Evolutionary conservation across 441 rosid genomes (phyloP).

Genomic region (Populus trichocarpa): DNA sequence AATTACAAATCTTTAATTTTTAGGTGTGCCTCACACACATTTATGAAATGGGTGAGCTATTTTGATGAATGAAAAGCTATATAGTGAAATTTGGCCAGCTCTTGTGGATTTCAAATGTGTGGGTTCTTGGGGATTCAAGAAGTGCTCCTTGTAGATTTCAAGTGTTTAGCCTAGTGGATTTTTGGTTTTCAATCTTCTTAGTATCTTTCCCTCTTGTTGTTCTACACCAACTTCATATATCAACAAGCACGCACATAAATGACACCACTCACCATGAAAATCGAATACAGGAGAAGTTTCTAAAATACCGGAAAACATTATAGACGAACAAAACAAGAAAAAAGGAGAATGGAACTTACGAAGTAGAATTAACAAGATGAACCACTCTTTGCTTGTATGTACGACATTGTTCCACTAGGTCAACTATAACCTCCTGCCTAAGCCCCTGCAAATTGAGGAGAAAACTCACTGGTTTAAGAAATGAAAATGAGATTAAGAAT

Average conservation of each 20-base stretch:
- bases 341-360: slow-evolving; percentile 52
- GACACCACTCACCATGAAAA: neutral
- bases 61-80: neutral
- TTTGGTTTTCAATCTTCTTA: neutral
- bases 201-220: neutral
- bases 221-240: neutral
- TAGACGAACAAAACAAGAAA: neutral
- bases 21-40: neutral
- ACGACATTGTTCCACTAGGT: slow-evolving; percentile 96
- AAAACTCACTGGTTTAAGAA: slow-evolving; percentile 3
- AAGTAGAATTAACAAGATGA: slow-evolving; percentile 95
- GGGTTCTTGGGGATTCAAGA: neutral
- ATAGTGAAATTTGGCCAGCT: neutral
- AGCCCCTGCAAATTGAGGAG: slow-evolving; percentile 57
- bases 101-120: neutral
- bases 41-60: neutral
- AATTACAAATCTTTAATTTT: neutral
- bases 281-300: neutral
- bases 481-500: neutral
- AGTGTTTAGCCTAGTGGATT: neutral
- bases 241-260: neutral
- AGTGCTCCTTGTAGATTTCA: neutral
- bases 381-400: slow-evolving; percentile 96
- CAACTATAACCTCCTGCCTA: slow-evolving; percentile 95
- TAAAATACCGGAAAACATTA: neutral